These are phyloP conservation scores for Halenospora varia DNA, from an alignment of 495 filamentous ascomycete species.

Conservation along the genomic window DNA sequence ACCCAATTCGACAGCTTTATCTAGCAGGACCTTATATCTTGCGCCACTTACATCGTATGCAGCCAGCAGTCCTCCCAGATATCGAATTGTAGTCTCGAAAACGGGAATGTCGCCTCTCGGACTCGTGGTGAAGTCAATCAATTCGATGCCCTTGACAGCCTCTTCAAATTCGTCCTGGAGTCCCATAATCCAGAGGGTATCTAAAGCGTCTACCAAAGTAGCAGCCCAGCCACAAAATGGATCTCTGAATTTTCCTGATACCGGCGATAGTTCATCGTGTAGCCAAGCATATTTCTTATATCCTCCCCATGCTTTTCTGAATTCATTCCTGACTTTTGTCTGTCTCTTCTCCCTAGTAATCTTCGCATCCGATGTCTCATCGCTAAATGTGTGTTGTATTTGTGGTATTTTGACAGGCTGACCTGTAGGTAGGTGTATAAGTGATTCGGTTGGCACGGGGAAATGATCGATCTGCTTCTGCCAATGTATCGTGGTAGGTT, in stretches of 20 bases:
- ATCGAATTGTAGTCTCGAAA: conserved; percentile 87
- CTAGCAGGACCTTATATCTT: conserved; percentile 64
- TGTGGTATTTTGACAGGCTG: conserved; percentile 63
- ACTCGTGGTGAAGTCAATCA: conserved; percentile 87
- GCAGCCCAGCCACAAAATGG: conserved; percentile 96
- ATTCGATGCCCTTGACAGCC: conserved; percentile 67
- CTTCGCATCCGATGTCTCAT: conserved; percentile 57
- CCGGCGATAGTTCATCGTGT: conserved; percentile 77
- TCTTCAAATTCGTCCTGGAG: conserved; percentile 86
- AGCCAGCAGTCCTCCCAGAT: conserved; percentile 77
- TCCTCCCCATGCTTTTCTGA: conserved; percentile 74
- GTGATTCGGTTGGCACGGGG: conserved; percentile 60
- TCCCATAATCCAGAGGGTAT: conserved; percentile 96
- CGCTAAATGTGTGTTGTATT: conserved; percentile 67
- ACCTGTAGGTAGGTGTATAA: conserved; percentile 74
- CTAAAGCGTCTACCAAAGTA: conserved; percentile 87
- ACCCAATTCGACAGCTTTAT: conserved; percentile 84
- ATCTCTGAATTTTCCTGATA: conserved; percentile 56
- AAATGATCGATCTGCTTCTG: conserved; percentile 65
- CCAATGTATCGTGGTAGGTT: conserved; percentile 57
- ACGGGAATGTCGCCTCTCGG: conserved; percentile 62
- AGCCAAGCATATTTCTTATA: conserved; percentile 82
- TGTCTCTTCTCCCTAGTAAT: conserved; percentile 60
- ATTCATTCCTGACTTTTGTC: conserved; percentile 69
- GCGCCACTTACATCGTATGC: conserved; percentile 79